phyloP scores from a whole-genome alignment of 108 stramenopile genomes.

The Conticribra guillardii region DNA sequence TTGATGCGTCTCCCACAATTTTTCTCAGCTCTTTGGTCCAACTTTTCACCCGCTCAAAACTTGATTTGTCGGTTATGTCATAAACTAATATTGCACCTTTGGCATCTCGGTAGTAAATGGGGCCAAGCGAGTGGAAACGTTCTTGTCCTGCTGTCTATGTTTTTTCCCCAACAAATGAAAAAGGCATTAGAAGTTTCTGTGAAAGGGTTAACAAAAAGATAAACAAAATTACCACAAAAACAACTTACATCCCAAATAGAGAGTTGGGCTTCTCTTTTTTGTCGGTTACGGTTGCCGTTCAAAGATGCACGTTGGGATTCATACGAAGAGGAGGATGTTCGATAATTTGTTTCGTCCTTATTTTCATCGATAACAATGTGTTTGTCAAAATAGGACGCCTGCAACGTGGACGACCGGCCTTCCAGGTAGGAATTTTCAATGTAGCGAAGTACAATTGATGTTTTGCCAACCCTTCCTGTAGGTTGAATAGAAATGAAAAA shows the following conservation, averaged over 20 bases:
- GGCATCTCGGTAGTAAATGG: conserved; percentile 96
- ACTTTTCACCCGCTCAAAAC: conserved; percentile 90
- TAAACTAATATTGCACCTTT: conserved; percentile 97
- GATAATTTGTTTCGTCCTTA: not conserved
- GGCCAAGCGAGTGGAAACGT: conserved; percentile 95
- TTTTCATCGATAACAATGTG: conserved; percentile 30
- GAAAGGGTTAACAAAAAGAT: too few relatives aligned
- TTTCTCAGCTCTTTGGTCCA: conserved; percentile 93
- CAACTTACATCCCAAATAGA: conserved; percentile 88
- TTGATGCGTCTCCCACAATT: conserved; percentile 34
- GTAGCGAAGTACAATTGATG: conserved; percentile 66
- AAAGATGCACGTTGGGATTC: conserved; percentile 3
- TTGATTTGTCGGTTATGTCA: conserved; percentile 94
- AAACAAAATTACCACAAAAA: not conserved
- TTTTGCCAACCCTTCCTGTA: conserved; percentile 68
- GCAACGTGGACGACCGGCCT: conserved; percentile 53
- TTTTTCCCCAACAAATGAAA: too few relatives aligned
- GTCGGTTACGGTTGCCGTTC: not conserved
- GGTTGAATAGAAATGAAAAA: not conserved
- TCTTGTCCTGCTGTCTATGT: conserved; percentile 94
- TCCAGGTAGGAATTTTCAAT: conserved; percentile 51
- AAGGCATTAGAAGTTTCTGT: too few relatives aligned
- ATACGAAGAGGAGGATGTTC: too few relatives aligned
- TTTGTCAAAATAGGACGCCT: conserved; percentile 59
- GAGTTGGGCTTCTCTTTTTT: conserved; percentile 26